Conservation (phyloP, 495 filamentous ascomycete genomes). For the Xylaria longipes region DNA sequence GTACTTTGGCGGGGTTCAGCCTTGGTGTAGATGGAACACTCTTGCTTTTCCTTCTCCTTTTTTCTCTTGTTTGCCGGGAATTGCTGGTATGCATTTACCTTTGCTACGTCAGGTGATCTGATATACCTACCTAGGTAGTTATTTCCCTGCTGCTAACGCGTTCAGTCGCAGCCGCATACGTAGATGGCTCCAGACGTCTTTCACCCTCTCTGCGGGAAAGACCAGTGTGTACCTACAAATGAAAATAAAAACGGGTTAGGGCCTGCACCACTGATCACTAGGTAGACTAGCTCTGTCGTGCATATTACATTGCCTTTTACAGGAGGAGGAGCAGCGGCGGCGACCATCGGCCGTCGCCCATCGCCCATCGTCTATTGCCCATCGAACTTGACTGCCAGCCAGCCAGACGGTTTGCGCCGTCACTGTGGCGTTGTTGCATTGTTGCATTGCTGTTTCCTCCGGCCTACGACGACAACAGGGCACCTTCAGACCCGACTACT, state of each 20-base stretch:
- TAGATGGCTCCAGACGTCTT: slow-evolving; percentile 1
- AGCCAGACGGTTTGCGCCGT: neutral
- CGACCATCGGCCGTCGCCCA: neutral
- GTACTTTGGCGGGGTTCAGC: slow-evolving; percentile 2
- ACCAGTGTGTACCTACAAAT: neutral
- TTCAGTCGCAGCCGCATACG: neutral
- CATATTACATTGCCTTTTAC: slow-evolving; percentile 4
- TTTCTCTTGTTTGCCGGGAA: neutral
- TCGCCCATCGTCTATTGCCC: neutral
- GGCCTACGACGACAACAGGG: neutral
- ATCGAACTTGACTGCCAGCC: neutral
- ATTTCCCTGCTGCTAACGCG: neutral
- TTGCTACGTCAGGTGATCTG: slow-evolving; percentile 3
- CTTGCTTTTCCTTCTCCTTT: neutral
- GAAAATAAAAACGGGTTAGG: slow-evolving; percentile 10
- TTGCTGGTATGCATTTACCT: neutral
- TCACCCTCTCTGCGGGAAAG: neutral
- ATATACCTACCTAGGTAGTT: neutral
- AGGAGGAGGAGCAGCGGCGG: neutral
- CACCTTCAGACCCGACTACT: neutral
- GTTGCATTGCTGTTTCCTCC: slow-evolving; percentile 2
- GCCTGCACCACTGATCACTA: slow-evolving; percentile 11
- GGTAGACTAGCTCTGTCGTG: neutral
- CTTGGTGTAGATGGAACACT: neutral
- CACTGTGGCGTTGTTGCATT: neutral